phyloP scores from a whole-genome alignment of 2,329 filamentous ascomycete genomes.

The Claviceps sp. region DNA sequence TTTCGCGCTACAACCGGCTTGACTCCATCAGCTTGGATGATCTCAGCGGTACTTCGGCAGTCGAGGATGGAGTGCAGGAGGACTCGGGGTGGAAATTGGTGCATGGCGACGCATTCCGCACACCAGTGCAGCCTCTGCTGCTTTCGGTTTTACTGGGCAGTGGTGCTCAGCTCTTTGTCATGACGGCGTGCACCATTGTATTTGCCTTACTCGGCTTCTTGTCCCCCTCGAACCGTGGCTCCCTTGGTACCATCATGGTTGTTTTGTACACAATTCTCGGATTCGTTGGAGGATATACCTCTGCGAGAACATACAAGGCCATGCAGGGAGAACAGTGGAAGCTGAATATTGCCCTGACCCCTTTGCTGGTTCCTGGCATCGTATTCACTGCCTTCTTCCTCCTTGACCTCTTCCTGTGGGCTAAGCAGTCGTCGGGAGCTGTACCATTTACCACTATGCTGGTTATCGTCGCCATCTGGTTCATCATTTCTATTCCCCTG shows the following conservation, averaged over 20 bases:
- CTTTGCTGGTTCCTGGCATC: conserved; percentile 69
- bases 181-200: conserved; percentile 86
- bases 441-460: conserved; percentile 97
- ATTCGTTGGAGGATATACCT: conserved; percentile 83
- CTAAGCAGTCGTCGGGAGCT: conserved; percentile 78
- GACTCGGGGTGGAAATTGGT: conserved; percentile 98
- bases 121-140: conserved; percentile 68
- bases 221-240: conserved; percentile 89
- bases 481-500: conserved; percentile 85
- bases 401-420: conserved; percentile 92
- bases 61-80: conserved; percentile 90
- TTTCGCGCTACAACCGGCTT: conserved; percentile 88
- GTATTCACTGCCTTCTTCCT: conserved; percentile 87
- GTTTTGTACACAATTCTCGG: conserved; percentile 88
- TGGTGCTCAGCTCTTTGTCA: conserved; percentile 91
- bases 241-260: conserved; percentile 83
- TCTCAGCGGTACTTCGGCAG: conserved; percentile 60
- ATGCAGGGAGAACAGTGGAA: conserved; percentile 92
- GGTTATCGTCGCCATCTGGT: conserved; percentile 87
- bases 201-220: conserved; percentile 92
- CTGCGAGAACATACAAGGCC: conserved; percentile 84
- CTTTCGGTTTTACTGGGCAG: conserved; percentile 84
- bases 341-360: conserved; percentile 79
- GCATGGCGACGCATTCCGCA: conserved; percentile 92
- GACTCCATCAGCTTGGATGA: conserved; percentile 87